Evolutionary conservation across 2,329 filamentous ascomycete species (phyloP), one percentile per base, ranked within the genome.

Genomic region (Xylariaceae sp.): DNA sequence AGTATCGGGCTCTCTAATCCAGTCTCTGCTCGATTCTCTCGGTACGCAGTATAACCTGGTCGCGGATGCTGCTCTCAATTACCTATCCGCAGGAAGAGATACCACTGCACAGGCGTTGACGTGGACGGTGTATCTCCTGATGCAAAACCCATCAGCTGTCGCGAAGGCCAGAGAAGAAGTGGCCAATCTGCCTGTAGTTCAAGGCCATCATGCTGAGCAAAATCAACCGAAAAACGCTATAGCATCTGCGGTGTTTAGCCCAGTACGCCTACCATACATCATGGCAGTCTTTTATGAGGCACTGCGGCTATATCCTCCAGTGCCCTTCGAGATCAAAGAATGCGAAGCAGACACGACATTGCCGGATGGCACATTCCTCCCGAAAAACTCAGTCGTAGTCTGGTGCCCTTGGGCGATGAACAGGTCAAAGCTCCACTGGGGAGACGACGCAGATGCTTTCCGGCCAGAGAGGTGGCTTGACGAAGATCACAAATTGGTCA

Each of bases 391-490:
- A 0, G 72, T 86, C 19, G 68, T 86, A 2, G 68, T 85, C 3
- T 86, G 82, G 82, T 83, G 78, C 53, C 70, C 80, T 3, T 86
- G 81, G 79, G 78, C 83, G 1, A 80, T 85, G 73, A 81, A 82
- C 54, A 72, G 82, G 11, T 83, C 82, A 1, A 64, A 56, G 10
- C 56, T 66, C 2, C 82, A 71, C 0, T 86, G 81, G 80, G 82
- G 81, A 5, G 62, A 68, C 0, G 78, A 84, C 54, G 75, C 80
- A 6, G 75, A 78, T 38, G 58, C 60, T 0, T 86, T 85, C 56
- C 71, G 70, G 3, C 82, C 82, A 0, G 75, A 77, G 45, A 70
- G 82, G 39, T 86, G 81, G 77, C 64, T 86, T 18, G 61, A 64
- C 14, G 59, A 64, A 2, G 63, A 69, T 10, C 71, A 68, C 1